Percentiles rank a stretch among this genome's conserved stretches.
Evolutionary conservation across 305 asterid species (phyloP).

Genomic region (Solanum hybrid): DNA sequence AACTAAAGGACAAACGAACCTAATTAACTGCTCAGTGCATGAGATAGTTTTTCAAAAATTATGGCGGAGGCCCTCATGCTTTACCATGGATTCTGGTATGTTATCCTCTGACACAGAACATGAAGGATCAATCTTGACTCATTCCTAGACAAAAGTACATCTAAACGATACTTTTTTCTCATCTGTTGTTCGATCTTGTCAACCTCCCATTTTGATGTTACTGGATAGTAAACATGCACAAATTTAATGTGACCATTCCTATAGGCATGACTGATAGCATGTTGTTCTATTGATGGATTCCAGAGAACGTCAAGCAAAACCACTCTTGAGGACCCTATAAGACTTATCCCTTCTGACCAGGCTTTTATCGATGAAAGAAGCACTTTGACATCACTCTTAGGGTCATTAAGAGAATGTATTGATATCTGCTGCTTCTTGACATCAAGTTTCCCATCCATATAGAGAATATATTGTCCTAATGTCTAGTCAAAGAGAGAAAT

Average conservation of each 20-base stretch:
- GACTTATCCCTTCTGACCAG: not conserved
- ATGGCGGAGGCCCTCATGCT: not conserved
- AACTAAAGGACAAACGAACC: not conserved
- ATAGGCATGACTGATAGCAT: not conserved
- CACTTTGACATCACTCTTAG: not conserved
- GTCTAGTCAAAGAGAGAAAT: not conserved
- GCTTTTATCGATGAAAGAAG: not conserved
- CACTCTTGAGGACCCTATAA: not conserved
- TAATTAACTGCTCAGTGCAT: not conserved
- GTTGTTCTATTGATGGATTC: not conserved
- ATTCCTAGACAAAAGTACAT: not conserved
- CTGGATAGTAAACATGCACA: not conserved
- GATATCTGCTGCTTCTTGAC: not conserved
- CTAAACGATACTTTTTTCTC: not conserved
- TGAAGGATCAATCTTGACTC: not conserved
- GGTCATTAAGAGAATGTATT: not conserved
- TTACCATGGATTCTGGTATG: not conserved
- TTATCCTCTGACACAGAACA: not conserved
- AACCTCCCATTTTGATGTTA: not conserved
- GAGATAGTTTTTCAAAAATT: not conserved
- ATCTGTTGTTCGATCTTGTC: not conserved
- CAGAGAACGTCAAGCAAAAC: not conserved
- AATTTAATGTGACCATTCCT: not conserved
- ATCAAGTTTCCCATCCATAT: not conserved
- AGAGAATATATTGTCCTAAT: not conserved